Conservation (phyloP, 306 rosid genomes). For the Sindora glabra region DNA sequence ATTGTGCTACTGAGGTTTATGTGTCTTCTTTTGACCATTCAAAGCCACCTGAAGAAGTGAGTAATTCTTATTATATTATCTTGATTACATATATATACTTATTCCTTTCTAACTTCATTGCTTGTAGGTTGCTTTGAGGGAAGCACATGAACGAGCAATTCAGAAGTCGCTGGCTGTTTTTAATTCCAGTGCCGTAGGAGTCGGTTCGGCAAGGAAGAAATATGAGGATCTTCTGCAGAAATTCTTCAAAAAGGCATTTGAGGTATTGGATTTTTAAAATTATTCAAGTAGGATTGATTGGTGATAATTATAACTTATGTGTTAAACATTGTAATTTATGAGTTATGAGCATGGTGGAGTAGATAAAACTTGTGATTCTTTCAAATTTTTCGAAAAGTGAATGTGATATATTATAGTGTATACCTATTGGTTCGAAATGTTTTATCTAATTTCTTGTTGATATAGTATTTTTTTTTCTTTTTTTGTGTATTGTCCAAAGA, state of each 20-base stretch:
- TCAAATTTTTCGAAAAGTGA: no score
- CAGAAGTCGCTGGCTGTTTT: conserved; percentile 67
- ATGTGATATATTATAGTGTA: no score
- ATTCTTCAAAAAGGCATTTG: conserved; percentile 67
- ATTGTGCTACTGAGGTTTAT: conserved; percentile 64
- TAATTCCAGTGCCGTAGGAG: conserved; percentile 76
- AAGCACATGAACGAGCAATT: conserved; percentile 84
- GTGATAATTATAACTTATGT: neutral
- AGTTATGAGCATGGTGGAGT: neutral
- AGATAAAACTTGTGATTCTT: neutral
- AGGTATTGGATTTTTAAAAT: conserved; percentile 43
- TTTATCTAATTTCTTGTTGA: neutral
- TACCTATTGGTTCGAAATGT: no score
- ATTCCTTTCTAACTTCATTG: conserved; percentile 17
- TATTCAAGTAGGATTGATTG: neutral
- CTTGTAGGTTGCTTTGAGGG: conserved; percentile 71
- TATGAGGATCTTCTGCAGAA: conserved; percentile 65
- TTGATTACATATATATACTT: neutral
- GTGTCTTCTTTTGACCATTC: conserved; percentile 72
- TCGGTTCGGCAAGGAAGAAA: conserved; percentile 78
- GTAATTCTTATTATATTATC: conserved; percentile 16
- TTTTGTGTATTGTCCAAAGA: neutral
- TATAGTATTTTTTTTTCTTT: neutral
- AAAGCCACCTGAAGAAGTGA: conserved; percentile 82
- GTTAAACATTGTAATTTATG: neutral